Percentiles rank a stretch among this genome's conserved stretches.
These are phyloP conservation scores for Aspergillus jensenii DNA, from an alignment of 2,329 filamentous ascomycete species.

Conservation along the genomic window DNA sequence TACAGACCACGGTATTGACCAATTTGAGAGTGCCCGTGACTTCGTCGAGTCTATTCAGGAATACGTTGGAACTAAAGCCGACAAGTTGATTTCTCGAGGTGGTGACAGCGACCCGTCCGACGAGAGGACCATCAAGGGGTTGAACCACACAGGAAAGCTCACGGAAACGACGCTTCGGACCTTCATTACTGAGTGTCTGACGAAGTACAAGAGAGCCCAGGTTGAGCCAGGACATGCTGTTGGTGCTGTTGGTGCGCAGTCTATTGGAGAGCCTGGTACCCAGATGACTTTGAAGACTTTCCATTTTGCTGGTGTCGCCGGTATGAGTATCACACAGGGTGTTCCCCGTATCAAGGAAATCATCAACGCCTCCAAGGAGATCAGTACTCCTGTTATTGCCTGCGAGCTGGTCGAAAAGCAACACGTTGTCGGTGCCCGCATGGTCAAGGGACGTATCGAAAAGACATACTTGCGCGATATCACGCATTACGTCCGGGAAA, in stretches of 20 bases:
- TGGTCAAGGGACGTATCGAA: conserved; percentile 91
- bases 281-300: conserved; percentile 99
- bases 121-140: conserved; percentile 31
- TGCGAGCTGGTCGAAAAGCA: conserved; percentile 78
- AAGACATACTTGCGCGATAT: conserved; percentile 88
- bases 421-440: conserved; percentile 75
- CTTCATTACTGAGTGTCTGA: conserved; percentile 80
- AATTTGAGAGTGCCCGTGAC: conserved; percentile 76
- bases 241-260: conserved; percentile 93
- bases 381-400: conserved; percentile 90
- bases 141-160: conserved; percentile 79
- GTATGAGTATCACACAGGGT: conserved; percentile 99
- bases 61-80: conserved; percentile 65
- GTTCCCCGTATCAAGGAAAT: conserved; percentile 99
- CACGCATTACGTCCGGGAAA: conserved; percentile 79
- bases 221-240: conserved; percentile 95
- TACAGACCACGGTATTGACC: conserved; percentile 67
- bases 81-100: conserved; percentile 53
- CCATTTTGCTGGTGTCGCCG: conserved; percentile 99
- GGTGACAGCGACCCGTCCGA: conserved; percentile 32
- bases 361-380: conserved; percentile 93
- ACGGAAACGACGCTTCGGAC: conserved; percentile 69
- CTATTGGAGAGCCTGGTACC: conserved; percentile 95
- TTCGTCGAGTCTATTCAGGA: conserved; percentile 78
- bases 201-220: conserved; percentile 87